Percentiles rank a stretch among this genome's conserved stretches.
Evolutionary conservation across 495 filamentous ascomycete species (phyloP).

Genomic region (Talaromyces wortmannii): DNA sequence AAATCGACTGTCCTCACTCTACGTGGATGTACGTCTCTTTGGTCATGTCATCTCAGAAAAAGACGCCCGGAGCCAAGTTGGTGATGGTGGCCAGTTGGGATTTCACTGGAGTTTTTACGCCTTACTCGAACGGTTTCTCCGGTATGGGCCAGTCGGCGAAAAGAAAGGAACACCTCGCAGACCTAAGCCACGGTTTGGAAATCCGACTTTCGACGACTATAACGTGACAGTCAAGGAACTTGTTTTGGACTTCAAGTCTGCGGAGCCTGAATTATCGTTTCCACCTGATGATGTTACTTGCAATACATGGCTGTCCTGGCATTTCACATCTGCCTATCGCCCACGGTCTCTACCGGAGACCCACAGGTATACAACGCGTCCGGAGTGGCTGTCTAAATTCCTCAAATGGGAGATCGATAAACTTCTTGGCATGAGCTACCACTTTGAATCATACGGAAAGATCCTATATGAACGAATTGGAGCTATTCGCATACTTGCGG

Average conservation of each 20-base stretch:
- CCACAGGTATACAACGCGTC: constrained; percentile 1
- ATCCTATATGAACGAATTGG: constrained; percentile 11
- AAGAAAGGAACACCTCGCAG: background rate
- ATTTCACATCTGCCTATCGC: background rate
- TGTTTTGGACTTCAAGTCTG: constrained; percentile 5
- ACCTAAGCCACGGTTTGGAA: background rate
- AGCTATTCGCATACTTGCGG: constrained; percentile 4
- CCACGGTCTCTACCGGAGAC: background rate
- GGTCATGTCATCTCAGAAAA: constrained; percentile 6
- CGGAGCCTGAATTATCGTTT: background rate
- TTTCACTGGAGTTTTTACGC: constrained; percentile 15
- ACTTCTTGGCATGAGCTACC: constrained; percentile 3
- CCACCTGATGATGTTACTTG: constrained; percentile 1
- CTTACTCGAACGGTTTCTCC: constrained; percentile 10
- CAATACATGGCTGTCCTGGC: background rate
- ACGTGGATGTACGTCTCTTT: constrained; percentile 7
- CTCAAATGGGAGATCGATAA: background rate
- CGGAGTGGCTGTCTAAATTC: constrained; percentile 1
- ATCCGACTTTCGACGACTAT: background rate
- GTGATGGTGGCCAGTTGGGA: constrained; percentile 6
- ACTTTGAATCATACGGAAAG: background rate
- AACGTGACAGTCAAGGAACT: background rate
- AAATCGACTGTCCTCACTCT: constrained; percentile 4
- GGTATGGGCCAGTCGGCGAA: constrained; percentile 11
- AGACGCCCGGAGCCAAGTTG: background rate